Evolutionary conservation across 176 grass and related monocot genomes (phyloP), one percentile per base, ranked within the genome.

Genomic region (Eleusine indica): DNA sequence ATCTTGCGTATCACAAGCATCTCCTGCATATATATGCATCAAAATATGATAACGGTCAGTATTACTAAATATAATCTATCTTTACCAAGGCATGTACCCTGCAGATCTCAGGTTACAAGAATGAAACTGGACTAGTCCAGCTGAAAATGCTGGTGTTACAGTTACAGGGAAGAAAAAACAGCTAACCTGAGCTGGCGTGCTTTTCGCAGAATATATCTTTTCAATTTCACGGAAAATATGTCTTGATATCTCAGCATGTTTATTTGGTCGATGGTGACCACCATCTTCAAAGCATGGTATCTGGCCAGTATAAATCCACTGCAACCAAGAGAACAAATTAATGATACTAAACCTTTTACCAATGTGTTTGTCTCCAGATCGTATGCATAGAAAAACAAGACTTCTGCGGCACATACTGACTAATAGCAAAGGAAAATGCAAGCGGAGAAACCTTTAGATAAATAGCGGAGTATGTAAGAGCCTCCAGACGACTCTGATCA

Each of bases 231-330:
- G 82, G 79, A 98, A 98, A 74, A 98, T 98, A 62, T 95, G 71
- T 79, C 92, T 89, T 5, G 96, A 95, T 82, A 95, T 98, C 41
- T 98, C 92, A 28, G 96, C 92, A 90, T 93, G 96, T 80, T 91
- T 92, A 52, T 95, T 98, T 63, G 96, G 96, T 48, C 92, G 89
- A 73, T 87, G 87, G 70, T 98, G 96, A 68, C 92, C 92, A 68
- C 96, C 96, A 78, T 90, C 96, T 86, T 98, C 96, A 82, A 90
- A 93, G 89, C 96, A 98, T 6, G 87, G 81, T 84, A 98, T 91
- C 73, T 98, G 92, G 62, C 96, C 96, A 21, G 89, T 95, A 79
- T 98, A 95, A 67, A 98, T 98, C 96, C 96, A 98, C 88, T 96
- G 71, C 61, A 57, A 78, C n/a, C 21, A 68, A 86, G 4, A 69